Conservation (phyloP, 495 filamentous ascomycete species). For the Trichoderma reesei region DNA sequence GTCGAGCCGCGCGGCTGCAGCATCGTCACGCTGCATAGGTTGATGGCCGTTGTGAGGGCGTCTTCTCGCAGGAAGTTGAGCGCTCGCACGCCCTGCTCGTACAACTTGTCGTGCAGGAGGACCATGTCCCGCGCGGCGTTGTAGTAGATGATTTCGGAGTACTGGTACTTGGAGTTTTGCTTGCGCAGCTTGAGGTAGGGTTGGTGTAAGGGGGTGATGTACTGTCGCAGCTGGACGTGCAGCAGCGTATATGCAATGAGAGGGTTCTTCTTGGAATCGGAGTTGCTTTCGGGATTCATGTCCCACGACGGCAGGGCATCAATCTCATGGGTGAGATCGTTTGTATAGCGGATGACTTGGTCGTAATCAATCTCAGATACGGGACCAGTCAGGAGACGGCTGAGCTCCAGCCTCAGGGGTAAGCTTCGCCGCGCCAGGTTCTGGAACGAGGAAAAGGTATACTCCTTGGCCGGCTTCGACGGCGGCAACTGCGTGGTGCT, state of each 20-base stretch:
- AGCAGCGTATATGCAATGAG: slow-evolving; percentile 32
- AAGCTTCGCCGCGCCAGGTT: slow-evolving; percentile 30
- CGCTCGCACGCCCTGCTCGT: slow-evolving; percentile 30
- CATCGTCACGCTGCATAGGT: slow-evolving; percentile 37
- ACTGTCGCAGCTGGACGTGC: slow-evolving; percentile 33
- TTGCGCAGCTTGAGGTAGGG: slow-evolving; percentile 33
- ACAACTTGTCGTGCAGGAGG: slow-evolving; percentile 30
- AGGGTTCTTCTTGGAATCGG: slow-evolving; percentile 18
- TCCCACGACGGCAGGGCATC: slow-evolving; percentile 35
- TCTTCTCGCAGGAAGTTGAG: slow-evolving; percentile 34
- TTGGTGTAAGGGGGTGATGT: slow-evolving; percentile 36
- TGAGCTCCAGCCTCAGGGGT: slow-evolving; percentile 32
- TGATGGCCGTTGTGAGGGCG: slow-evolving; percentile 30
- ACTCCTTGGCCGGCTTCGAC: slow-evolving; percentile 23
- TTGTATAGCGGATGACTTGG: slow-evolving; percentile 34
- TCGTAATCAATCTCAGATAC: slow-evolving; percentile 30
- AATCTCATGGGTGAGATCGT: slow-evolving; percentile 34
- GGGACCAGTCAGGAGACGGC: slow-evolving; percentile 25
- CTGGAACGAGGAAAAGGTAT: slow-evolving; percentile 35
- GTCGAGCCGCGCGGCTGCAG: slow-evolving; percentile 36
- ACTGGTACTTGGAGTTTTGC: slow-evolving; percentile 32
- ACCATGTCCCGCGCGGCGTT: slow-evolving; percentile 38
- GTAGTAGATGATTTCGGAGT: slow-evolving; percentile 38
- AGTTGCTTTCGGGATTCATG: slow-evolving; percentile 14
- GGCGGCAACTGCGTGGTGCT: slow-evolving; percentile 28